Conservation (phyloP, 306 rosid genomes). For the Begonia fuchsioides region DNA sequence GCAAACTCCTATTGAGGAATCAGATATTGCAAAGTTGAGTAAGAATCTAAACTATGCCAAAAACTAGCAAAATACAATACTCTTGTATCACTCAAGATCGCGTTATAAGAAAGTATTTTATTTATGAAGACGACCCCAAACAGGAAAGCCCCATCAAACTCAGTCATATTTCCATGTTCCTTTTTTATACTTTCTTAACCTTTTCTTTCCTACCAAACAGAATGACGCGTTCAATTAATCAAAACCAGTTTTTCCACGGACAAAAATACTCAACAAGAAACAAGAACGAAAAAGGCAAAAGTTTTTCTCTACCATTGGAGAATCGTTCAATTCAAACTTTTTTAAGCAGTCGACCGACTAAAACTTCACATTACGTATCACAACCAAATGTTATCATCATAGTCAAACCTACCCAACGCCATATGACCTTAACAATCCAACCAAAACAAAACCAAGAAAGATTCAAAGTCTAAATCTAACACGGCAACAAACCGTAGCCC, state of each 20-base stretch:
- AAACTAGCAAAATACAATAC: too few relatives aligned
- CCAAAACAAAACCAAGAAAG: background rate
- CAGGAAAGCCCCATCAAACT: background rate
- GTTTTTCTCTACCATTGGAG: background rate
- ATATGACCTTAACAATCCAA: background rate
- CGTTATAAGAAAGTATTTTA: background rate
- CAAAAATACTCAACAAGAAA: background rate
- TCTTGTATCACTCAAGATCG: too few relatives aligned
- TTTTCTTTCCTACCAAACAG: background rate
- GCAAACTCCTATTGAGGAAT: background rate
- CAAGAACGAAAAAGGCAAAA: background rate
- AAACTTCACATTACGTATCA: background rate
- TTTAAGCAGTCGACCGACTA: background rate
- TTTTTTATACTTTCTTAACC: background rate
- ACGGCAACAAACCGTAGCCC: background rate
- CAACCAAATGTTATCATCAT: background rate
- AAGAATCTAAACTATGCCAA: background rate
- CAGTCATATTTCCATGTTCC: background rate
- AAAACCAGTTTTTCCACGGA: background rate
- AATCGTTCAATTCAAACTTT: background rate
- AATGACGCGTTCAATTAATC: background rate
- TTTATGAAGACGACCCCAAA: background rate
- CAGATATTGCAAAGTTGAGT: background rate
- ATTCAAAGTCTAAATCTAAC: conserved; percentile 1
- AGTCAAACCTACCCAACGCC: conserved; percentile 7